Conservation (phyloP, 306 rosid species). For the Cucurbita argyrosperma region DNA sequence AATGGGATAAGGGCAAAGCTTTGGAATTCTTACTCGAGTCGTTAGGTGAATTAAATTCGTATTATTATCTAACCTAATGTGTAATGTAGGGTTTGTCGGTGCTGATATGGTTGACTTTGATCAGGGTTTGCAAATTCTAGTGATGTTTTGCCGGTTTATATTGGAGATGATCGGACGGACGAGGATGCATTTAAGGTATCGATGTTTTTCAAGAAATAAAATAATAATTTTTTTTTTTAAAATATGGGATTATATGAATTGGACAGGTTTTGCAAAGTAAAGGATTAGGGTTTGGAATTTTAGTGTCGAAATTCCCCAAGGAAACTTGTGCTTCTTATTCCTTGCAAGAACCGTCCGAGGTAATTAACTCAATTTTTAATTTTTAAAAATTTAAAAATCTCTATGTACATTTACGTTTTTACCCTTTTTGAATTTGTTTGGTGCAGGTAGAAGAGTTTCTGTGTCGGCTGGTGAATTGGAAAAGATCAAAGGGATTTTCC, state of each 20-base stretch:
- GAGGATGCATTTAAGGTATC: conserved; percentile 92
- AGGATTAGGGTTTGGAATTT: conserved; percentile 79
- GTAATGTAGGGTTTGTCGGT: too few species aligned
- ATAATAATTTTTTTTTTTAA: too few species aligned
- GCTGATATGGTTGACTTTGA: too few species aligned
- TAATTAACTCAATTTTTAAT: background rate
- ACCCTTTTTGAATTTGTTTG: background rate
- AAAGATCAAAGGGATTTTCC: conserved; percentile 7
- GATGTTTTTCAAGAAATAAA: too few species aligned
- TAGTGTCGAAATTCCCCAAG: conserved; percentile 69
- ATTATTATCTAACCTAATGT: too few species aligned
- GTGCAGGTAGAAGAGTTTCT: conserved; percentile 67
- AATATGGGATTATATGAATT: background rate
- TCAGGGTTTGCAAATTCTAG: conserved; percentile 52
- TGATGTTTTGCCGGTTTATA: conserved; percentile 63
- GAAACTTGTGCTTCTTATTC: conserved; percentile 79
- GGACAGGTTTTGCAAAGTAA: conserved; percentile 48
- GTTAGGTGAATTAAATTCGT: conserved; percentile 22
- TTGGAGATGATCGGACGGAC: conserved; percentile 88
- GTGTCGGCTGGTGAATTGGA: conserved; percentile 64
- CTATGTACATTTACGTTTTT: background rate
- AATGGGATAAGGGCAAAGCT: conserved; percentile 98
- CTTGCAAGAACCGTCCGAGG: conserved; percentile 86
- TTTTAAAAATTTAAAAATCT: background rate
- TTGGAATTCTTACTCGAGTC: conserved; percentile 71